phyloP scores from a whole-genome alignment of 179 eudicot genomes.

The Silene vulgaris region DNA sequence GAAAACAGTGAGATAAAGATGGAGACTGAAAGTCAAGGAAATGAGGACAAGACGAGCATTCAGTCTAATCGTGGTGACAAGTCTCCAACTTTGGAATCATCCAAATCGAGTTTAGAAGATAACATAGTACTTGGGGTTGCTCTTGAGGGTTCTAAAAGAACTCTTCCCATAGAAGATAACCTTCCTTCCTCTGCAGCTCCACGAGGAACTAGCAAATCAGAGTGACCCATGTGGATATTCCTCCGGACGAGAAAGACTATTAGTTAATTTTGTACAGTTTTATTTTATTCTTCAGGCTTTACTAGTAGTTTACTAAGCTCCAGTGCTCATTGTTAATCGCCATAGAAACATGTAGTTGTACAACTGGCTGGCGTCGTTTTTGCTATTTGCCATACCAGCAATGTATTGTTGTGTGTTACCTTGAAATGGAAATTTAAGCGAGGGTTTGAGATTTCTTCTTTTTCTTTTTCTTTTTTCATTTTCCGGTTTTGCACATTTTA shows the following conservation, averaged over 20 bases:
- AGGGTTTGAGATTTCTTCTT: background rate
- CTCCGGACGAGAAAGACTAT: slow-evolving; percentile 40
- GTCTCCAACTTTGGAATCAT: slow-evolving; percentile 29
- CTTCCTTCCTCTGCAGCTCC: slow-evolving; percentile 31
- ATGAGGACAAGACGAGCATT: slow-evolving; percentile 23
- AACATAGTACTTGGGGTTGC: slow-evolving; percentile 92
- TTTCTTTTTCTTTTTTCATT: background rate
- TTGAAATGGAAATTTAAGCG: background rate
- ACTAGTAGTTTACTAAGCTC: slow-evolving; percentile 7
- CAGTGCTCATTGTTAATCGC: slow-evolving; percentile 8
- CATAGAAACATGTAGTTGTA: background rate
- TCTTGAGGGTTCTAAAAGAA: slow-evolving; percentile 89
- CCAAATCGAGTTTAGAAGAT: slow-evolving; percentile 55
- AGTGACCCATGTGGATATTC: slow-evolving; percentile 37
- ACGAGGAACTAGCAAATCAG: slow-evolving; percentile 45
- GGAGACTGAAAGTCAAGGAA: background rate
- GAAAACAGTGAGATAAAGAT: slow-evolving; percentile 16
- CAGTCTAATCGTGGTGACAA: slow-evolving; percentile 35
- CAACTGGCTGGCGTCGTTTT: slow-evolving; percentile 24
- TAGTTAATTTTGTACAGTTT: background rate
- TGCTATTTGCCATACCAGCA: slow-evolving; percentile 27
- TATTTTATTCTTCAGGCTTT: slow-evolving; percentile 5
- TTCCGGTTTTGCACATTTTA: background rate
- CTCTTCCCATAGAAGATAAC: slow-evolving; percentile 82
- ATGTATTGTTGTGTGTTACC: background rate